Conservation (phyloP, 495 filamentous ascomycete species). For the Penicillium psychrofluorescens region DNA sequence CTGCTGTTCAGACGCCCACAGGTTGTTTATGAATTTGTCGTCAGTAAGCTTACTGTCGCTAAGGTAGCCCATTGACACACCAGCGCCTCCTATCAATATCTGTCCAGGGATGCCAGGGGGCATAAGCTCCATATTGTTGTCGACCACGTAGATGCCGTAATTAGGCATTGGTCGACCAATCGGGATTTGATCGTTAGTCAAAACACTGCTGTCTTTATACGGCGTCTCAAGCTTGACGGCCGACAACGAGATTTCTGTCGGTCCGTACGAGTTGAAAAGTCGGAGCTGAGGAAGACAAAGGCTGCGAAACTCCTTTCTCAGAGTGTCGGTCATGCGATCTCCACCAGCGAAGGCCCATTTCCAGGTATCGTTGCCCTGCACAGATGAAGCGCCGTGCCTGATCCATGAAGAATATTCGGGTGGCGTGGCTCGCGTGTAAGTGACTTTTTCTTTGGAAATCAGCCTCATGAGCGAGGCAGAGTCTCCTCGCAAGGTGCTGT, state of each 20-base stretch:
- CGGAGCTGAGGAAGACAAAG: conserved; percentile 6
- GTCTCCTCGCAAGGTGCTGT: conserved; percentile 10
- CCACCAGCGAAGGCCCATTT: not conserved
- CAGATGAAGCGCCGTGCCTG: conserved; percentile 4
- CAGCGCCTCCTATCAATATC: conserved; percentile 27
- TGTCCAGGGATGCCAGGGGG: conserved; percentile 41
- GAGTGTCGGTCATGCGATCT: not conserved
- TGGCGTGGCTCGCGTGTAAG: conserved; percentile 22
- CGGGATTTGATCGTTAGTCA: not conserved
- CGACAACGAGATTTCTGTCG: conserved; percentile 11
- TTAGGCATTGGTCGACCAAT: conserved; percentile 26
- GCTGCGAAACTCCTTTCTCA: not conserved
- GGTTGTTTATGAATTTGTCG: conserved; percentile 11
- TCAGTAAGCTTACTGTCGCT: conserved; percentile 26
- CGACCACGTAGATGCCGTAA: conserved; percentile 36
- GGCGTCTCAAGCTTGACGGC: too few species aligned
- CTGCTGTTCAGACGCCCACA: too few species aligned
- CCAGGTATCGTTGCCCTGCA: not conserved
- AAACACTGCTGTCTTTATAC: too few species aligned
- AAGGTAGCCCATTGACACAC: conserved; percentile 30
- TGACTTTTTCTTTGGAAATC: conserved; percentile 16
- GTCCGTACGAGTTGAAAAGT: conserved; percentile 23
- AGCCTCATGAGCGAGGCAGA: conserved; percentile 14
- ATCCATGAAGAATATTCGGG: conserved; percentile 25
- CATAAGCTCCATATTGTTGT: conserved; percentile 25